Base-by-base conservation (phyloP, 768 basidiomycete genomes). In the Russula ochroleuca region DNA sequence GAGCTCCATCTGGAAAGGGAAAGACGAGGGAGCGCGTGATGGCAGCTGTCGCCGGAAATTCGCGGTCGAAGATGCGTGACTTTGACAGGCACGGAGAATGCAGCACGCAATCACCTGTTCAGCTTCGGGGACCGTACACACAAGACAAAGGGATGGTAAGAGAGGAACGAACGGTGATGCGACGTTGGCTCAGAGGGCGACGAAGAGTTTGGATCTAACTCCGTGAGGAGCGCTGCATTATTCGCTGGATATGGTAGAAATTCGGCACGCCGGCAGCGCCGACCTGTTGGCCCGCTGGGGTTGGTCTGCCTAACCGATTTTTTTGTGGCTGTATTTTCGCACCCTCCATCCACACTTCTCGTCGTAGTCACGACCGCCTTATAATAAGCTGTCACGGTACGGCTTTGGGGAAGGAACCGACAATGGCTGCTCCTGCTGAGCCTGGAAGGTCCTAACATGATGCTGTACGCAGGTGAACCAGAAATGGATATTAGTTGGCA, bases 21-120 rank as follows among this genome's bases (percentile, higher is more conserved):
- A 64, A 25, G 17, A 49, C 8, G 41, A 43, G 54, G 54, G 64
- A 35, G 48, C 54, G 48, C 64, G 54, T 65, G 64, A 65, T 33
- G 64, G 59, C 64, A 65, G 47, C 54, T 65, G 64, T 65, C 64
- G 48, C 31, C 64, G 64, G 64, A 49, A 57, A 57, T 56, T 60
- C 38, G 47, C 59, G 59, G 64, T 19, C 48, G 64, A 37, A 51
- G 53, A 57, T 43, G 41, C 13, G 45, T 51, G 64, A 51, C 53
- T 31, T 61, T 41, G 38, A 50, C 54, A 53, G 62, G 57, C 23
- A 52, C 56, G 28, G 41, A 58, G 41, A 47, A 57, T 21, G 49
- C 6, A n/a, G 31, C 37, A 17, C 17, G 25, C 62, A 40, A 47
- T 37, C 25, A n/a, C 48, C 45, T 5, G 40, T 38, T 38, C 48